Evolutionary conservation across 176 grass and related monocot species (phyloP), one percentile per base, ranked within the genome.

Genomic region (Alloteropsis semialata): DNA sequence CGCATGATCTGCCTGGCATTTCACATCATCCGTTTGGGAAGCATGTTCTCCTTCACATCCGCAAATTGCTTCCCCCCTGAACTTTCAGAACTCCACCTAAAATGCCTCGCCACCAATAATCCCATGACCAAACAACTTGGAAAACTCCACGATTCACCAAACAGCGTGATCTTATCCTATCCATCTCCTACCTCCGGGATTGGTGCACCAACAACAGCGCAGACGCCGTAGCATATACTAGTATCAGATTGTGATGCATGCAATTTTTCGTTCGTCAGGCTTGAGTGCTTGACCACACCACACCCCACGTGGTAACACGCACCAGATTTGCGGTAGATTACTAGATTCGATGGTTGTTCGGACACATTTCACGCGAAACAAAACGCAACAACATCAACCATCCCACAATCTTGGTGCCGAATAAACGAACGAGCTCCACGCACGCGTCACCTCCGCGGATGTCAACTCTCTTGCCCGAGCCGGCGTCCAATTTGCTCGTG

Each of bases 161-260:
- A 84, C 43, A 39, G 6, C 21, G 66, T 28, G 27, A 79, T 86
- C 46, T 74, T 38, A 74, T 81, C 25, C 18, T 21, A 15, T 55
- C 6, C 25, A 69, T 15, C 12, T 42, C 38, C 65, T 43, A 68
- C 10, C 22, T 0, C 51, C 15, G 25, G 15, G 37, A 43, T 25
- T 4, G 45, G 22, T 58, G 21, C 56, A 28, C 59, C 69, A 63
- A 42, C 18, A 53, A 61, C 61, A 38, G 37, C 8, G 61, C 60
- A 82, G 58, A 38, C 21, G 71, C 72, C 30, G n/a, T 34, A 30
- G 27, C 73, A 77, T n/a, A n/a, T n/a, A n/a, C n/a, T n/a, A n/a
- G n/a, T 46, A 10, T 43, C 72, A 76, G 24, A 42, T 24, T 41
- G 3, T 11, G 8, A 38, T 69, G 13, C 15, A 21, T 45, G n/a